Evolutionary conservation across 2,329 filamentous ascomycete genomes (phyloP), one percentile per base, ranked within the genome.

Genomic region (Emericellopsis cladophorae): DNA sequence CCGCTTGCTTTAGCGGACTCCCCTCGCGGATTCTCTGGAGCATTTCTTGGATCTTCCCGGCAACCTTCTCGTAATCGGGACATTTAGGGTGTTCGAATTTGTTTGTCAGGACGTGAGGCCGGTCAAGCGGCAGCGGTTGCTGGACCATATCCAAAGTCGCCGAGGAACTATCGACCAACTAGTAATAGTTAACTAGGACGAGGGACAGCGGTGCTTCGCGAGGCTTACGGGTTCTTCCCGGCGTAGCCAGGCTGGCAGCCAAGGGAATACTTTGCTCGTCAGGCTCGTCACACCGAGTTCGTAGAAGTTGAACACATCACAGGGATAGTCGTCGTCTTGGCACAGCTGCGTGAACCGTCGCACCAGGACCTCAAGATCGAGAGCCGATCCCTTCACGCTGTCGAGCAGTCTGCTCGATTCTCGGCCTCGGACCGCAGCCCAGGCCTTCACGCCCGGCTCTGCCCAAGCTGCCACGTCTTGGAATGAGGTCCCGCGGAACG

Each of bases 401-500:
- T 46, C 38, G 14, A 54, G 43, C 29, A 55, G 42, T 2, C 24
- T 44, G 36, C 1, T 48, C 24, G 48, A 42, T 42, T 41, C 14
- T 37, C 40, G 43, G 32, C 36, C 39, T 31, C 33, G 31, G 7
- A 49, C 37, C 10, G 26, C 43, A 33, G 46, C 49, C 44, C 31
- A 44, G 29, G 32, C 21, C 12, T 31, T 43, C 31, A 54, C 34
- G 18, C 42, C 36, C 9, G 41, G 45, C 35, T 51, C 46, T 23
- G 48, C 48, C 44, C 45, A 53, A 5, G 11, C 11, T 5, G 51
- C 48, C 4, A 56, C 45, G n/a, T 51, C 43, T 37, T 47, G 22
- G 41, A 54, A 54, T 4, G 50, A 47, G 24, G 51, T 56, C 1
- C 54, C 52, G 26, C 46, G 39, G 40, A 57, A 57, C 1, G 54